Evolutionary conservation across 2,329 filamentous ascomycete species (phyloP), one percentile per base, ranked within the genome.

Genomic region (Clonostachys rhizophaga): DNA sequence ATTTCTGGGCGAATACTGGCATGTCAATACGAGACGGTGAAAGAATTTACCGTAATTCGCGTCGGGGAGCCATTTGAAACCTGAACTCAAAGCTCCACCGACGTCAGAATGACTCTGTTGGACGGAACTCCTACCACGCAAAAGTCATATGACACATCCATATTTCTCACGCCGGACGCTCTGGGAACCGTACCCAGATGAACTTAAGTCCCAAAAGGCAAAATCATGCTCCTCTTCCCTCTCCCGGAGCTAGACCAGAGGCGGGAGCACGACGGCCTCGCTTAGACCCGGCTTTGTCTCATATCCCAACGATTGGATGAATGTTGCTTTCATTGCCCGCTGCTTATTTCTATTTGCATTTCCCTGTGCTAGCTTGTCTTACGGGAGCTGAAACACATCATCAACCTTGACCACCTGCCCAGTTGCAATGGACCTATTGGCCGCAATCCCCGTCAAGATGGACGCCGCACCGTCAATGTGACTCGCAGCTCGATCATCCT

Each of bases 381-480:
- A 40, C 24, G 36, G 43, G 5, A 49, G n/a, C 6, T n/a, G 12
- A 10, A 76, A 44, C 5, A 76, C 65, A 45, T 82, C 78, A 44
- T 79, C 74, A 0, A 83, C 76, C 35, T 72, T 73, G 1, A 84
- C 72, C 1, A 77, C 73, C 49, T 80, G 71, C 0, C 78, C 78
- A 1, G 75, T 82, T 0, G 71, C 70, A 18, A 83, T 79, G 1
- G 78, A 81, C 49, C 64, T 66, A 47, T 83, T 83, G 0, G 78
- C 79, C 6, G 77, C 78, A 43, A 83, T 79, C 0, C 79, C 80
- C 0, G 78, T 82, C 47, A 83, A 51, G 34, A 83, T 82, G 0
- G 78, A 81, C 47, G 76, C 62, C 0, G 79, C 79, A 0, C 80
- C 80, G 49, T 83, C 79, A 5, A 83, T 55, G 55, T 83, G 78